These are phyloP conservation scores for Fomitopsis betulina DNA, from an alignment of 1,284 basidiomycete species.

Conservation along the genomic window DNA sequence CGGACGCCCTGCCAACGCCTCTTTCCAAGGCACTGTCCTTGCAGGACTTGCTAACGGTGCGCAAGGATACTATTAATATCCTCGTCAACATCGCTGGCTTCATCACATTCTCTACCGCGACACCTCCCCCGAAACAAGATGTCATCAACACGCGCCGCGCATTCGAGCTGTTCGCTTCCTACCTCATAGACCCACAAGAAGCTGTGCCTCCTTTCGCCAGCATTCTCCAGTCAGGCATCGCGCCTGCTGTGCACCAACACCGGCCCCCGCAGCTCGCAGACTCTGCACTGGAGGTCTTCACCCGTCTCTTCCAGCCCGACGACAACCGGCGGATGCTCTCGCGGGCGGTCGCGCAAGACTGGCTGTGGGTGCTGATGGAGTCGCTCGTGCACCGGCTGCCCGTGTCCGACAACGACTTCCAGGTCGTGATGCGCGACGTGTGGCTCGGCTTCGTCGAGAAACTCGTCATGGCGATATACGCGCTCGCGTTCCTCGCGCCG, in stretches of 20 bases:
- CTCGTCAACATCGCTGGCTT: slow-evolving; percentile 61
- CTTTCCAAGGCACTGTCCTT: slow-evolving; percentile 58
- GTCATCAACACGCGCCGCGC: slow-evolving; percentile 47
- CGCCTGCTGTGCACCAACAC: slow-evolving; percentile 33
- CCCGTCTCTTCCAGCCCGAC: slow-evolving; percentile 73
- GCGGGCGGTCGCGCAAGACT: slow-evolving; percentile 49
- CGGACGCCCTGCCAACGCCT: slow-evolving; percentile 37
- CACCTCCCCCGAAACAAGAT: slow-evolving; percentile 29
- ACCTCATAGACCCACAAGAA: slow-evolving; percentile 68
- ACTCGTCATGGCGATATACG: slow-evolving; percentile 77
- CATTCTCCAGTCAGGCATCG: slow-evolving; percentile 45
- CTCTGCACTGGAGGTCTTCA: slow-evolving; percentile 80
- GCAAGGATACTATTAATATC: slow-evolving; percentile 76
- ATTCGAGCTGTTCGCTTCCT: slow-evolving; percentile 72
- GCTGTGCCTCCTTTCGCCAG: slow-evolving; percentile 59
- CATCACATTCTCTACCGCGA: slow-evolving; percentile 41
- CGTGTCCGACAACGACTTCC: slow-evolving; percentile 72
- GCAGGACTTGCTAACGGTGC: slow-evolving; percentile 66
- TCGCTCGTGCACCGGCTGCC: slow-evolving; percentile 82
- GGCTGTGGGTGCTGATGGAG: slow-evolving; percentile 62
- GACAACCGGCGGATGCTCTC: slow-evolving; percentile 76
- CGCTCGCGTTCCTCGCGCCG: slow-evolving; percentile 81
- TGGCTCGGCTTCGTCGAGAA: slow-evolving; percentile 83
- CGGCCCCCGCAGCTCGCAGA: slow-evolving; percentile 66
- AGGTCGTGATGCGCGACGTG: slow-evolving; percentile 53